Conservation (phyloP, 2,329 filamentous ascomycete genomes). For the Penicillium sp. region DNA sequence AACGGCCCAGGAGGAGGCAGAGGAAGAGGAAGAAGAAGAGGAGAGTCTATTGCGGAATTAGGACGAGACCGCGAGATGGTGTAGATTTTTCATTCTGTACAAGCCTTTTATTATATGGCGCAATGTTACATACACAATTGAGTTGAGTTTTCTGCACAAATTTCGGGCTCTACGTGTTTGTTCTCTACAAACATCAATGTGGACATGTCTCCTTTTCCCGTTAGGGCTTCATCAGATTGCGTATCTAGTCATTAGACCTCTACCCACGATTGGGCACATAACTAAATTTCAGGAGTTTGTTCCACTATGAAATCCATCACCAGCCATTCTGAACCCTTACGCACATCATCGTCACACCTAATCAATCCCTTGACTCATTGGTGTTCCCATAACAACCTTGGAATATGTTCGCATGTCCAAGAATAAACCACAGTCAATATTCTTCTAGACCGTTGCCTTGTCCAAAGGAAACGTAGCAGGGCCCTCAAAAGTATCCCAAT, state of each 20-base stretch:
- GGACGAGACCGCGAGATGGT: slow-evolving; percentile 1
- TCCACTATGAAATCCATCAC: too few species aligned
- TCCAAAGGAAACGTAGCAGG: too few species aligned
- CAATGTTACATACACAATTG: background rate
- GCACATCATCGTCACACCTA: too few species aligned
- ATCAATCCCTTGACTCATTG: too few species aligned
- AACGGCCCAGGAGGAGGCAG: slow-evolving; percentile 14
- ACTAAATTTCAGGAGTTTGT: too few species aligned
- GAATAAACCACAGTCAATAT: too few species aligned
- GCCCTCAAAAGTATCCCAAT: too few species aligned
- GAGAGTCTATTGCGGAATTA: slow-evolving; percentile 5
- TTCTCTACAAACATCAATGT: background rate
- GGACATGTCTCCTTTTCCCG: background rate
- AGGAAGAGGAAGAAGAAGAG: slow-evolving; percentile 2
- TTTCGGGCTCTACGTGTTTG: too few species aligned
- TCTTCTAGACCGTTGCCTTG: too few species aligned
- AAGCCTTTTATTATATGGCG: background rate
- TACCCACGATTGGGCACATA: background rate
- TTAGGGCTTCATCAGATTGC: background rate
- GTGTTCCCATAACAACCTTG: too few species aligned
- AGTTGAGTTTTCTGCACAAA: background rate
- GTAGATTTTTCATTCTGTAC: background rate
- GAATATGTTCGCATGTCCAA: too few species aligned
- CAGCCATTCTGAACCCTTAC: too few species aligned
- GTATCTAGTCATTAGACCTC: background rate